Evolutionary conservation across 2,329 filamentous ascomycete species (phyloP).

Genomic region (Zymoseptoria tritici): DNA sequence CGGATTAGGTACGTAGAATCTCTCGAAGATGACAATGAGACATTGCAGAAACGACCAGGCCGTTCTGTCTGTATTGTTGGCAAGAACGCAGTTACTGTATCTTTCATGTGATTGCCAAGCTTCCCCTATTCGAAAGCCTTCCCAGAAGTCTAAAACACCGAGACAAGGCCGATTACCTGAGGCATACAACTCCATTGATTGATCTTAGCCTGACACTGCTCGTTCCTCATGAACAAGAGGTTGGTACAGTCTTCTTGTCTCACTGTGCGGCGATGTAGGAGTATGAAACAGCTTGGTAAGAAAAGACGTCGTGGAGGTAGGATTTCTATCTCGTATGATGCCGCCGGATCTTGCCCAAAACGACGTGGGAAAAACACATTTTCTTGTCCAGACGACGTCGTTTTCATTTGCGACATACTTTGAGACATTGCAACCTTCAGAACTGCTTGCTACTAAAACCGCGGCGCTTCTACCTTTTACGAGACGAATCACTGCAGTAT

Average conservation of each 20-base stretch:
- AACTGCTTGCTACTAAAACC: too few relatives aligned
- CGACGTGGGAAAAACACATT: not conserved
- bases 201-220: too few relatives aligned
- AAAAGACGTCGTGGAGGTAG: not conserved
- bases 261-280: not conserved
- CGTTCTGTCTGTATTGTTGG: not conserved
- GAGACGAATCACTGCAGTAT: too few relatives aligned
- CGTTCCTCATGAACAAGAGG: too few relatives aligned
- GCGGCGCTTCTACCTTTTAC: too few relatives aligned
- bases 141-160: too few relatives aligned
- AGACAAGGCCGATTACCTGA: too few relatives aligned
- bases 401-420: too few relatives aligned
- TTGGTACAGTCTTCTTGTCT: too few relatives aligned
- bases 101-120: not conserved
- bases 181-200: too few relatives aligned
- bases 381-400: not conserved
- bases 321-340: not conserved
- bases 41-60: not conserved
- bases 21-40: not conserved
- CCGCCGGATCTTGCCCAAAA: not conserved
- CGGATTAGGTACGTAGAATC: not conserved
- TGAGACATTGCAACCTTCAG: too few relatives aligned
- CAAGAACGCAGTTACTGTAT: not conserved
- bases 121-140: not conserved
- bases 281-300: not conserved